Base-by-base conservation (phyloP, 352 stramenopile species). In the Pseudoperonospora humuli region DNA sequence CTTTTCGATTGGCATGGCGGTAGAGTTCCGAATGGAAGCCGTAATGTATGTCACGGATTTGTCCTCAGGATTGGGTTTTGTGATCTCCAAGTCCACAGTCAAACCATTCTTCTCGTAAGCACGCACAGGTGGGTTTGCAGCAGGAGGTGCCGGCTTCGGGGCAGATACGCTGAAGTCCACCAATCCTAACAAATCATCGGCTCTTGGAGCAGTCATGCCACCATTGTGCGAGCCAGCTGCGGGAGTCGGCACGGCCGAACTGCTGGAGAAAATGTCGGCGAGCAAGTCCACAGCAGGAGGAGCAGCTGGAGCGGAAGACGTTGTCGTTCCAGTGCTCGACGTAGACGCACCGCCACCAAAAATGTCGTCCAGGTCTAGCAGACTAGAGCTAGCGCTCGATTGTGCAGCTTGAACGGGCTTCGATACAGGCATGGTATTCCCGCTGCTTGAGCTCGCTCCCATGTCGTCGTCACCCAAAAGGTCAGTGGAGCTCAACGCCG, bases 91-190 rank as follows among this genome's bases (percentile, higher is more conserved):
- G 37, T 91, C 84, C 33, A 99, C 74, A 18, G 70, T 92, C 17
- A 99, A 59, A 14, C 95, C 95, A 52, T 96, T 83, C 73, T 98
- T 97, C 27, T 97, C 84, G 61, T 98, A 98, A 19, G 89, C 96
- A 43, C 79, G 83, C 9, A 98, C 57, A 41, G 63, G 61, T 24
- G 62, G 69, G 56, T 74, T 78, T 36, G 54, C 54, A 39, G 57
- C 54, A 9, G 58, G 53, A 11, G 70, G 57, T 7, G 53, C 45
- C 3, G 49, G 38, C n/a, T 50, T 39, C 3, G 53, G 20, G 3
- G 54, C 40, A 13, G 75, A 41, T 5, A 61, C 61, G 3, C 75
- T 73, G 50, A 95, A 94, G 42, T 79, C 72, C 57, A 93, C 79
- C 23, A 89, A 57, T 32, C 84, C 73, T 18, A 90, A 46, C 20